These are phyloP conservation scores for Komagataella pastoris DNA, from an alignment of 805 yeast genomes.

Conservation along the genomic window DNA sequence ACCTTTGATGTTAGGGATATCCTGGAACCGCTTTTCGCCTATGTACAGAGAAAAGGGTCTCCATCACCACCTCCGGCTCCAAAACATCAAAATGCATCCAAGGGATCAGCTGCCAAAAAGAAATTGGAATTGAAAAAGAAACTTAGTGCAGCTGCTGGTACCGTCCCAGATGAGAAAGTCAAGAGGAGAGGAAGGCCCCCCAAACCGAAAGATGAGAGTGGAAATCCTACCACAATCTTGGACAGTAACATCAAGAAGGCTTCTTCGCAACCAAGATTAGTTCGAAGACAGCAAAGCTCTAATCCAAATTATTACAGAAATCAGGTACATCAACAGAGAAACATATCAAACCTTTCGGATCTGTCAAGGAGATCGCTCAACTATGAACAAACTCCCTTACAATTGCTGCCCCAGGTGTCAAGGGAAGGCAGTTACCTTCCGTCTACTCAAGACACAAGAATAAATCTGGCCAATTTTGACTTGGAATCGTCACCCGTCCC, in stretches of 20 bases:
- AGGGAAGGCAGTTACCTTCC: not conserved
- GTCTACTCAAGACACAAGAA: not conserved
- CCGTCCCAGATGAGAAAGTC: slow-evolving; percentile 6
- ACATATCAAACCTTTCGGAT: not conserved
- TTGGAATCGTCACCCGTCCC: not conserved
- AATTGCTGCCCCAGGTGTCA: not conserved
- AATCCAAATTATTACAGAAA: not conserved
- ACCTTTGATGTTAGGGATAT: slow-evolving; percentile 51
- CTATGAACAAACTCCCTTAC: not conserved
- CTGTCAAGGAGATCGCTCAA: not conserved
- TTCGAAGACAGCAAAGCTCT: not conserved
- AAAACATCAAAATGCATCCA: slow-evolving; percentile 45
- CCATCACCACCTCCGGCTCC: slow-evolving; percentile 47
- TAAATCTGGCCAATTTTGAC: not conserved
- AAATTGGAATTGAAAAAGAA: not conserved
- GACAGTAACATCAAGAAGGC: not conserved
- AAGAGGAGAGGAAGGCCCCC: slow-evolving; percentile 21
- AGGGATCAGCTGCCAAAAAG: not conserved
- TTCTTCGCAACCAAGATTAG: not conserved
- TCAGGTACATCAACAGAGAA: not conserved
- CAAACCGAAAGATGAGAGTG: slow-evolving; percentile 7
- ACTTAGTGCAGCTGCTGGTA: slow-evolving; percentile 1
- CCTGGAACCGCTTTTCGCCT: slow-evolving; percentile 55
- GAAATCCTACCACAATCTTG: not conserved
- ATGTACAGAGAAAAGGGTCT: slow-evolving; percentile 34